Conservation (phyloP, 1,284 basidiomycete species). For the Rhodotorula mucilaginosa region DNA sequence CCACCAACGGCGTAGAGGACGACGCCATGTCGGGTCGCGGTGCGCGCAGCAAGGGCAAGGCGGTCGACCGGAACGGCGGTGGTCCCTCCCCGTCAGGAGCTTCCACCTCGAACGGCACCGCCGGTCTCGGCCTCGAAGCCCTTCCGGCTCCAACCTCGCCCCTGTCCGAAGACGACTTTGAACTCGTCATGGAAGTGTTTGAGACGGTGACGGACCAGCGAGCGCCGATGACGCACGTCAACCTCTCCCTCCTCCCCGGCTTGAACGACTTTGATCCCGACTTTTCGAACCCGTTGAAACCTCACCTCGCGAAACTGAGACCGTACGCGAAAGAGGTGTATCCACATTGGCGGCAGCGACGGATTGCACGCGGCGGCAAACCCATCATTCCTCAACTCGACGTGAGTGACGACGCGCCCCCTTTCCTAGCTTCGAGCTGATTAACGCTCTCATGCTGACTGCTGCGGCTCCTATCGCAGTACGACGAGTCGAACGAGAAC, state of each 20-base stretch:
- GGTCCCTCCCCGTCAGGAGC: not conserved
- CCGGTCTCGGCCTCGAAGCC: conserved; percentile 38
- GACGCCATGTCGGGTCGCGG: conserved; percentile 23
- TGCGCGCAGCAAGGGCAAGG: not conserved
- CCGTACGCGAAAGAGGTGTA: conserved; percentile 69
- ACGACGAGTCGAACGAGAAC: conserved; percentile 88
- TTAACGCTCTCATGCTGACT: not conserved
- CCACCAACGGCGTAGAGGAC: conserved; percentile 1
- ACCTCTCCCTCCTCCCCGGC: conserved; percentile 60
- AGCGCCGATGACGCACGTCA: conserved; percentile 81
- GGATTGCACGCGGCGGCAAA: conserved; percentile 69
- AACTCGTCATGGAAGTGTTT: conserved; percentile 90
- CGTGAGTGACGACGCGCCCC: conserved; percentile 53
- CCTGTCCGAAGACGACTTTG: conserved; percentile 87
- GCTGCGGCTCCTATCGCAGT: conserved; percentile 53
- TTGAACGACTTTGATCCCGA: conserved; percentile 71
- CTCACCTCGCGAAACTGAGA: conserved; percentile 40
- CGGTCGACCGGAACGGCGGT: conserved; percentile 43
- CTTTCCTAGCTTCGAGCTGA: too few relatives aligned
- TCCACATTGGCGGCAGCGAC: conserved; percentile 76
- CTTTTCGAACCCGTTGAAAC: conserved; percentile 26
- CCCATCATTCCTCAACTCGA: conserved; percentile 76
- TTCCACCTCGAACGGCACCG: conserved; percentile 26
- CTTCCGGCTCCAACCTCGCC: conserved; percentile 48
- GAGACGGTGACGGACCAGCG: conserved; percentile 89